Conservation (phyloP, 1,284 basidiomycete genomes). For the Puccinia triticina region DNA sequence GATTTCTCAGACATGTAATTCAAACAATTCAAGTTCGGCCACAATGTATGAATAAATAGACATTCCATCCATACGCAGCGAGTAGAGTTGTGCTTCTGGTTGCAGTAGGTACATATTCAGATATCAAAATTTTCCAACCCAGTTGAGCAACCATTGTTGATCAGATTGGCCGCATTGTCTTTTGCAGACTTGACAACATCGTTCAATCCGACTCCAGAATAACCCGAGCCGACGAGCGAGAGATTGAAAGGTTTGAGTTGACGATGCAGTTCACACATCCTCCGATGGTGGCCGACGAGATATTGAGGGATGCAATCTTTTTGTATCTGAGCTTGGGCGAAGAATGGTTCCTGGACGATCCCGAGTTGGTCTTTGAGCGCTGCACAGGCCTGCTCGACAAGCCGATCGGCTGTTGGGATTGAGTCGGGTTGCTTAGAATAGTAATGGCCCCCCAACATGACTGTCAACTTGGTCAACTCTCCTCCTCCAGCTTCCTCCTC, state of each 20-base stretch:
- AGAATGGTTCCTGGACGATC: conserved; percentile 30
- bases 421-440: conserved; percentile 61
- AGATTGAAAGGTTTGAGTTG: conserved; percentile 64
- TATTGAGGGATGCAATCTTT: conserved; percentile 80
- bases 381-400: conserved; percentile 59
- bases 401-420: conserved; percentile 53
- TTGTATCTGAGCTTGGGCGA: conserved; percentile 67
- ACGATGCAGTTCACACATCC: conserved; percentile 68
- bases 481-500: conserved; percentile 57
- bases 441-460: conserved; percentile 88
- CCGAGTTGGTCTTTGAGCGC: conserved; percentile 66
- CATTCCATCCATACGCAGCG: neutral
- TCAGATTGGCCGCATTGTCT: conserved; percentile 67
- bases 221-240: conserved; percentile 80
- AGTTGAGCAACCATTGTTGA: conserved; percentile 48
- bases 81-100: neutral
- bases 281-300: conserved; percentile 71
- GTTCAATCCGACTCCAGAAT: conserved; percentile 83
- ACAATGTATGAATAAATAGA: too few relatives aligned
- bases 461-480: conserved; percentile 71
- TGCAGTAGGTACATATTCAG: neutral
- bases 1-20: too few relatives aligned
- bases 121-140: conserved; percentile 44
- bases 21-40: too few relatives aligned
- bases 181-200: conserved; percentile 70